Conservation (phyloP, 768 basidiomycete genomes). For the Mycena haematopus region DNA sequence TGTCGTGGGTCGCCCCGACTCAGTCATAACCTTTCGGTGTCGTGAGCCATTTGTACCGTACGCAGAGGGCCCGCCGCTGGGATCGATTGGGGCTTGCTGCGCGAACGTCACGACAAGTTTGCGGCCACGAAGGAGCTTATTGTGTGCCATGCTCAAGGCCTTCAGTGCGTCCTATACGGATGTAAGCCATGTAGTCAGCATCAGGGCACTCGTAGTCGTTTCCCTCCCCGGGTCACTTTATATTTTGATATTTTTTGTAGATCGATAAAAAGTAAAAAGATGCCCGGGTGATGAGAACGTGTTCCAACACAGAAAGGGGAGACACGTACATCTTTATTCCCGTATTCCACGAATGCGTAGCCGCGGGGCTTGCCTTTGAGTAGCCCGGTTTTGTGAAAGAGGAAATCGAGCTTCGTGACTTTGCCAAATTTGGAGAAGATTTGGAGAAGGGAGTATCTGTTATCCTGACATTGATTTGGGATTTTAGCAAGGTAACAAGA, state of each 20-base stretch:
- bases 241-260: conserved; percentile 14
- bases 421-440: conserved; percentile 93
- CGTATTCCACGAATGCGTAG: conserved; percentile 93
- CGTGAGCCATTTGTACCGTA: conserved; percentile 31
- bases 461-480: neutral
- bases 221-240: conserved; percentile 27
- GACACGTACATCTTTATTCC: conserved; percentile 74
- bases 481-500: conserved; percentile 12
- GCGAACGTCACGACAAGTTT: conserved; percentile 93
- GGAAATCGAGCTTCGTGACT: conserved; percentile 89
- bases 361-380: conserved; percentile 93
- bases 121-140: conserved; percentile 84
- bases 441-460: conserved; percentile 86
- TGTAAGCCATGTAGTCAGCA: conserved; percentile 25
- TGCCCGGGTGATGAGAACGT: conserved; percentile 51
- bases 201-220: conserved; percentile 17
- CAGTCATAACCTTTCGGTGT: conserved; percentile 54
- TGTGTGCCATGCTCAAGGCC: conserved; percentile 76
- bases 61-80: conserved; percentile 29
- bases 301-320: conserved; percentile 22
- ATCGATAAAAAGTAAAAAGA: conserved; percentile 43
- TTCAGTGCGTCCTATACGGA: conserved; percentile 79
- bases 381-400: conserved; percentile 93
- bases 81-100: conserved; percentile 74
- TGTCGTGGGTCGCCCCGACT: conserved; percentile 78